Percentiles rank a stretch among this genome's conserved stretches.
phyloP scores from a whole-genome alignment of 1,284 basidiomycete species.

The Papiliotrema flavescens region DNA sequence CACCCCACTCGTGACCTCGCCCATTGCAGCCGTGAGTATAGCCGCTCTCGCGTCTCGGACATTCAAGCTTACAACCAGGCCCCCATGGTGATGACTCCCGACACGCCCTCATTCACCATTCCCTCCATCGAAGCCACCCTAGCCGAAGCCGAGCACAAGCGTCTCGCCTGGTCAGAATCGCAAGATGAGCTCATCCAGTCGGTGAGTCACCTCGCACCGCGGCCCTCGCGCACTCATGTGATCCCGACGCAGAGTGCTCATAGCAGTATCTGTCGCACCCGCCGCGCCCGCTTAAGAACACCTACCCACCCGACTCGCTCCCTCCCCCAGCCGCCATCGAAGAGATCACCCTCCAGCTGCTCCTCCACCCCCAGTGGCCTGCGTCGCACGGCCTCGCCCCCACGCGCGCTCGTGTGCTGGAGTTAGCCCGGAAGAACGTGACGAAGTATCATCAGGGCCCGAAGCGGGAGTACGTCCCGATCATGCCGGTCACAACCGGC shows the following conservation, averaged over 20 bases:
- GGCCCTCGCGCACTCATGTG: not conserved
- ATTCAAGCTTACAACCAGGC: not conserved
- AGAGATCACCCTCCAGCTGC: slow-evolving; percentile 30
- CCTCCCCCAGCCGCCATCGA: slow-evolving; percentile 38
- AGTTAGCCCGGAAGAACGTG: slow-evolving; percentile 33
- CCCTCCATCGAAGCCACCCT: slow-evolving; percentile 6
- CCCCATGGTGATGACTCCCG: slow-evolving; percentile 36
- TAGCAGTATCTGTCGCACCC: slow-evolving; percentile 36
- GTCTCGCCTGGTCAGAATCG: slow-evolving; percentile 30
- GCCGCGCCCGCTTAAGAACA: slow-evolving; percentile 19
- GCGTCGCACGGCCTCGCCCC: slow-evolving; percentile 30
- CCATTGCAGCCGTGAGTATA: not conserved
- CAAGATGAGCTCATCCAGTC: slow-evolving; percentile 37
- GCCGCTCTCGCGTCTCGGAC: not conserved
- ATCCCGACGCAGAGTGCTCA: not conserved
- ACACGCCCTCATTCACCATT: slow-evolving; percentile 26
- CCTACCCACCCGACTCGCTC: slow-evolving; percentile 38
- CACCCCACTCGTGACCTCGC: not conserved
- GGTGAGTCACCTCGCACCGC: slow-evolving; percentile 19
- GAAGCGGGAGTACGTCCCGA: slow-evolving; percentile 7
- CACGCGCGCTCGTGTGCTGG: slow-evolving; percentile 34
- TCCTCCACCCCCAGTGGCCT: slow-evolving; percentile 5
- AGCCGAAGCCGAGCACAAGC: not conserved
- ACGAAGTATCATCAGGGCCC: slow-evolving; percentile 24
- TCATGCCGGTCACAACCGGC: too few species aligned